Evolutionary conservation across 306 rosid genomes (phyloP).

Genomic region (Morella rubra): DNA sequence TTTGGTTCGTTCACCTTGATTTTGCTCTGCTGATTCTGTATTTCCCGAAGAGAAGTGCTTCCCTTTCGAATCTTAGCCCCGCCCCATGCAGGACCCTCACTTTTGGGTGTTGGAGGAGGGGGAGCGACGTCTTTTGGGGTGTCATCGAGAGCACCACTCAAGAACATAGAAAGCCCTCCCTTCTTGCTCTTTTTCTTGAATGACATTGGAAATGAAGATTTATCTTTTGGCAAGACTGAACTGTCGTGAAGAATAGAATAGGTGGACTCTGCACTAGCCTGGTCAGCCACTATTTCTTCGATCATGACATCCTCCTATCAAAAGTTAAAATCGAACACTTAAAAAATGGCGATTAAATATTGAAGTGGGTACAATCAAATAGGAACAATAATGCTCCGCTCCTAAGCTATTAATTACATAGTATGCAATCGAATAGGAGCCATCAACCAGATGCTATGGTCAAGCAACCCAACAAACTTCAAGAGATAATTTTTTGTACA

Average conservation of each 20-base stretch:
- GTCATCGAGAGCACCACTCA: slow-evolving; percentile 93
- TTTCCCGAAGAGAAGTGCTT: slow-evolving; percentile 73
- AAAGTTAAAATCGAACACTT: slow-evolving; percentile 19
- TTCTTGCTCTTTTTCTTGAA: slow-evolving; percentile 84
- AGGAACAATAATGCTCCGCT: background rate
- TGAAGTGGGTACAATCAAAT: background rate
- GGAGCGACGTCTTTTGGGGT: slow-evolving; percentile 47
- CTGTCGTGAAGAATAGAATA: slow-evolving; percentile 36
- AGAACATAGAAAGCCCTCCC: slow-evolving; percentile 95
- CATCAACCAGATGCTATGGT: background rate
- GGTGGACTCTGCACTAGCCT: slow-evolving; percentile 33
- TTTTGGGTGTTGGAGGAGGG: slow-evolving; percentile 57
- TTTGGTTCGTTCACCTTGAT: slow-evolving; percentile 31
- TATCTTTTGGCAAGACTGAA: slow-evolving; percentile 39
- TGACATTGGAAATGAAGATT: slow-evolving; percentile 34
- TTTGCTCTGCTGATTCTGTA: slow-evolving; percentile 81
- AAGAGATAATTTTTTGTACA: background rate
- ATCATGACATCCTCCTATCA: slow-evolving; percentile 49
- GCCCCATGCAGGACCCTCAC: slow-evolving; percentile 95
- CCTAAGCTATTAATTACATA: background rate
- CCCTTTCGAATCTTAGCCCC: slow-evolving; percentile 71
- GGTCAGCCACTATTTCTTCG: slow-evolving; percentile 31
- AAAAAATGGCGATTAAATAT: background rate
- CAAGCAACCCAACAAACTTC: background rate
- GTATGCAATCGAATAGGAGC: background rate